Percentiles rank a stretch among this genome's conserved stretches.
Conservation (phyloP, 805 yeast genomes). For the Metschnikowia hibisci region DNA sequence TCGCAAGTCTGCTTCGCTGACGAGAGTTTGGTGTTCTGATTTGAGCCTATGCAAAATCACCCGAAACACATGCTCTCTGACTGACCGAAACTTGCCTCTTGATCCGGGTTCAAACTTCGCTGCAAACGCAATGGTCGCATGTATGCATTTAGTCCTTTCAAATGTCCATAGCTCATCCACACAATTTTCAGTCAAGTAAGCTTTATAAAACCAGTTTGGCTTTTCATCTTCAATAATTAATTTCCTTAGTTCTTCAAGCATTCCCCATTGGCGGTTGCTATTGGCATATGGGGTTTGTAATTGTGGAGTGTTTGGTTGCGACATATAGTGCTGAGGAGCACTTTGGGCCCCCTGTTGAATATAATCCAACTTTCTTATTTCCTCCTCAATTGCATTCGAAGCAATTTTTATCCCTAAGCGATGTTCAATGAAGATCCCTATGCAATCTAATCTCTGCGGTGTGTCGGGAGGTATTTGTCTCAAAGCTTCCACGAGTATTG, state of each 20-base stretch:
- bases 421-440: not conserved
- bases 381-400: not conserved
- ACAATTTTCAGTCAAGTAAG: slow-evolving; percentile 7
- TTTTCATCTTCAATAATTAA: not conserved
- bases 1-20: slow-evolving; percentile 9
- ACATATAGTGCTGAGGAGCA: not conserved
- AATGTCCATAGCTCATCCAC: slow-evolving; percentile 19
- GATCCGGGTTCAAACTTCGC: slow-evolving; percentile 7
- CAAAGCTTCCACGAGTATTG: not conserved
- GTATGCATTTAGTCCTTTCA: slow-evolving; percentile 16
- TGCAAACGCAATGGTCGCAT: slow-evolving; percentile 19
- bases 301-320: not conserved
- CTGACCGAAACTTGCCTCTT: slow-evolving; percentile 6
- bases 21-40: slow-evolving; percentile 7
- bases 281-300: not conserved
- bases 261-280: not conserved
- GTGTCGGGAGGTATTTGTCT: not conserved
- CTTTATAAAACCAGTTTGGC: slow-evolving; percentile 14
- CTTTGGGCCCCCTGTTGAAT: not conserved
- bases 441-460: not conserved
- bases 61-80: slow-evolving; percentile 10
- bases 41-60: slow-evolving; percentile 10
- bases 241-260: not conserved
- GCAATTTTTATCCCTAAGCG: not conserved
- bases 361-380: not conserved